Evolutionary conservation across 306 rosid species (phyloP), one percentile per base, ranked within the genome.

Genomic region (Begonia peltatifolia): DNA sequence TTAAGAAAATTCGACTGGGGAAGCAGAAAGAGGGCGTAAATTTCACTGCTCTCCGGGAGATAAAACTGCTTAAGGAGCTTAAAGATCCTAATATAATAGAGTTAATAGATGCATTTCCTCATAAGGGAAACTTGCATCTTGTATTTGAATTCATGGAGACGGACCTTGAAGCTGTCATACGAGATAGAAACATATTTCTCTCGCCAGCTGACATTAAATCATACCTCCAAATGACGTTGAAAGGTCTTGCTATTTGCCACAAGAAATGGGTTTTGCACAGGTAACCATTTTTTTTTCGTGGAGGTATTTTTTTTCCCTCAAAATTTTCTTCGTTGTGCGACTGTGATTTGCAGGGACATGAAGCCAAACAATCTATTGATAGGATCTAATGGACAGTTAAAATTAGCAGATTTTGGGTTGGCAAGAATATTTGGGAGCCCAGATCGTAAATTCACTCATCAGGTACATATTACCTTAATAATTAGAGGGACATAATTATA

Each of bases 351-450:
- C 92, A 90, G 99, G 88, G 99, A 90, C 58, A 83, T 90, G 99
- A 86, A 90, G 72, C 99, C 99, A 53, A 90, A 90, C 70, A 90
- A 90, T 74, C 75, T 90, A 73, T 71, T 90, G 78, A 90, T 90
- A 68, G 99, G 99, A 70, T 25, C 85, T 50, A 79, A 85, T 54
- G 97, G 97, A 65, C 86, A 85, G 69, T 85, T 90, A 57, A 90
- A 90, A 74, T 94, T 90, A 74, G 97, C 95, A 5, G 97, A 90
- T 74, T 90, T 90, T 83, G 97, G 97, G 61, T 80, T 90, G 60
- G 99, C 99, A 42, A 76, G 99, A 23, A 77, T 90, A 58, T 90
- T 90, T 79, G 99, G 99, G 71, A 85, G 99, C 63, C 95, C 99
- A 14, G 86, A 79, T 68, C 87, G 95, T 62, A 90, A 80, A 73